Evolutionary conservation across 306 rosid species (phyloP).

Genomic region (Rosa rugosa): DNA sequence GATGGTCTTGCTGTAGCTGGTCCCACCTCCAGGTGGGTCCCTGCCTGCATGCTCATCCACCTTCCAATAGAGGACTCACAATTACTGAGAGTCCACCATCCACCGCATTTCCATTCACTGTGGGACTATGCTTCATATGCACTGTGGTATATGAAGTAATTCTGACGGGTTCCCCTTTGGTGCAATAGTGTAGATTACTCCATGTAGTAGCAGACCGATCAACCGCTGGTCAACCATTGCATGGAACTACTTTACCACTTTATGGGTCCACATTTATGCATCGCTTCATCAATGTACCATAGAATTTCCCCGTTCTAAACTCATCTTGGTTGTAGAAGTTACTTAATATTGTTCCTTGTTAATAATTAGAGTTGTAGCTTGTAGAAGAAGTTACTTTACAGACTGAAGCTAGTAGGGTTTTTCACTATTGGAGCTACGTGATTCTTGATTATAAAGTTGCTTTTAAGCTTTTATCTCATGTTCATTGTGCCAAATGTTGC

Average conservation of each 20-base stretch:
- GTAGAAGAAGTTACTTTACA: neutral
- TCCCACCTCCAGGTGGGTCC: neutral
- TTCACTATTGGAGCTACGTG: neutral
- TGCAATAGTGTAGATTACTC: neutral
- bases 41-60: neutral
- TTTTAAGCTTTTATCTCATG: neutral
- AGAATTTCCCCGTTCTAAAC: neutral
- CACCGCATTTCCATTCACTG: neutral
- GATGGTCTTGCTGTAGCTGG: neutral
- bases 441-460: neutral
- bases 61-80: neutral
- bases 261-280: neutral
- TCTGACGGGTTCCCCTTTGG: neutral
- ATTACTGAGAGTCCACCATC: neutral
- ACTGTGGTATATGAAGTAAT: neutral
- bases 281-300: neutral
- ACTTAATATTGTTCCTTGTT: neutral
- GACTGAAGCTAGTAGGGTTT: neutral
- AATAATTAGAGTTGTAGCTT: neutral
- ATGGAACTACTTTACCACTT: neutral
- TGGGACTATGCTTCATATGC: neutral
- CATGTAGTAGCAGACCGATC: neutral
- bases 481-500: neutral
- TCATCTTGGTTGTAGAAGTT: neutral
- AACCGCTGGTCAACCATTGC: neutral